Conservation (phyloP, 1,139 yeast species). For the Schwanniomyces etchellsii region DNA sequence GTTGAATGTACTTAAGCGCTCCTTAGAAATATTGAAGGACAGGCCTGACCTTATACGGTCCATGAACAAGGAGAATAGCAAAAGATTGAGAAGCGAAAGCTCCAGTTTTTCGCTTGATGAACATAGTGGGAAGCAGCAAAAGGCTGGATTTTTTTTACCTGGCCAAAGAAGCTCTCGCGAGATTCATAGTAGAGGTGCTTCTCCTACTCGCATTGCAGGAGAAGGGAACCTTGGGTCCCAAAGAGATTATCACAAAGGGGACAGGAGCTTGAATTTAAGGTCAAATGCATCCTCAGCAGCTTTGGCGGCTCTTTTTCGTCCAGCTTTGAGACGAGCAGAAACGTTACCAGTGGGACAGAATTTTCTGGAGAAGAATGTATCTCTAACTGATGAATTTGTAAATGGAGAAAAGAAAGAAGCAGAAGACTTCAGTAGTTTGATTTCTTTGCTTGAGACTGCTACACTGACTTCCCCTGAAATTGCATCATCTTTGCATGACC, state of each 20-base stretch:
- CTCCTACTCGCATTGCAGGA: neutral
- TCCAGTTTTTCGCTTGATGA: neutral
- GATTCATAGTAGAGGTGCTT: slow-evolving; percentile 1
- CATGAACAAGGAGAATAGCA: slow-evolving; percentile 12
- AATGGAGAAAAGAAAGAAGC: slow-evolving; percentile 3
- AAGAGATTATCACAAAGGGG: slow-evolving; percentile 3
- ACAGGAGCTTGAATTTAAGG: slow-evolving; percentile 21
- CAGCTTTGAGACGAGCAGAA: slow-evolving; percentile 30
- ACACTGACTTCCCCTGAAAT: slow-evolving; percentile 30
- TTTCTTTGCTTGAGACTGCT: slow-evolving; percentile 32
- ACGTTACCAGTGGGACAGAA: slow-evolving; percentile 13
- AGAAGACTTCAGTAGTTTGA: slow-evolving; percentile 40
- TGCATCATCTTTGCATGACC: slow-evolving; percentile 51
- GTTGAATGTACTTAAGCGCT: slow-evolving; percentile 66
- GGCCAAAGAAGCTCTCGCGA: neutral
- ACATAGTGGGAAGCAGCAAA: neutral
- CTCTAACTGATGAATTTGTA: neutral
- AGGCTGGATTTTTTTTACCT: neutral
- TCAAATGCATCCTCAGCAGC: slow-evolving; percentile 62
- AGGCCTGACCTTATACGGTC: slow-evolving; percentile 48
- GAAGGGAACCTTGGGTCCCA: neutral
- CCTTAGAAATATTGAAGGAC: slow-evolving; percentile 65
- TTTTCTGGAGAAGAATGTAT: slow-evolving; percentile 8
- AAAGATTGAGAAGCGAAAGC: slow-evolving; percentile 8
- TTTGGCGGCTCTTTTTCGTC: slow-evolving; percentile 50